Evolutionary conservation across 2,329 filamentous ascomycete genomes (phyloP).

Genomic region (Xylariaceae sp.): DNA sequence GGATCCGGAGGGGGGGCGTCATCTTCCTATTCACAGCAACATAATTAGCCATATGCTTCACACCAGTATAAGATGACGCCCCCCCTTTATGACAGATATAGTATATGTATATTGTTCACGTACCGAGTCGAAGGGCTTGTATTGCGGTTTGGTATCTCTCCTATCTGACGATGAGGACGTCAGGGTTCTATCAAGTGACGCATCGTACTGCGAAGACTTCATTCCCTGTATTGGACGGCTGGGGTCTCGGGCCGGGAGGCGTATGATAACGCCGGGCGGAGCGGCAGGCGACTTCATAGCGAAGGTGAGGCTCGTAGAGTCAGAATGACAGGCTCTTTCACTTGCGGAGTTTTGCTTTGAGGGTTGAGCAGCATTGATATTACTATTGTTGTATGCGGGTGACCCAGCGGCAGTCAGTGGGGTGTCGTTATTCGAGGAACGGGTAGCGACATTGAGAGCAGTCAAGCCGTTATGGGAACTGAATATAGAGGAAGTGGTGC

Average conservation of each 20-base stretch:
- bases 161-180: conserved; percentile 52
- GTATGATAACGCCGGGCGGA: conserved; percentile 31
- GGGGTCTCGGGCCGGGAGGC: conserved; percentile 53
- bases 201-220: conserved; percentile 57
- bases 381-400: conserved; percentile 38
- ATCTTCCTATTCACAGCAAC: conserved; percentile 65
- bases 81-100: conserved; percentile 43
- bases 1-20: conserved; percentile 76
- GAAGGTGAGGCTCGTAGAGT: conserved; percentile 28
- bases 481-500: conserved; percentile 66
- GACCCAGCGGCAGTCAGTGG: conserved; percentile 49
- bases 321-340: conserved; percentile 37
- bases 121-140: conserved; percentile 62
- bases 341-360: conserved; percentile 49
- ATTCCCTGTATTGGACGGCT: conserved; percentile 48
- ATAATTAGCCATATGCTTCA: conserved; percentile 58
- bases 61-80: conserved; percentile 55
- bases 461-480: conserved; percentile 44
- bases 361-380: conserved; percentile 38
- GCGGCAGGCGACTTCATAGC: conserved; percentile 28
- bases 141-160: conserved; percentile 54
- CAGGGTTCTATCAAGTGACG: conserved; percentile 35
- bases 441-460: conserved; percentile 37
- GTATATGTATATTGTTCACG: conserved; percentile 40
- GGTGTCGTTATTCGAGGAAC: conserved; percentile 40